These are phyloP conservation scores for Metschnikowia hibisci DNA, from an alignment of 805 yeast genomes.

Conservation along the genomic window DNA sequence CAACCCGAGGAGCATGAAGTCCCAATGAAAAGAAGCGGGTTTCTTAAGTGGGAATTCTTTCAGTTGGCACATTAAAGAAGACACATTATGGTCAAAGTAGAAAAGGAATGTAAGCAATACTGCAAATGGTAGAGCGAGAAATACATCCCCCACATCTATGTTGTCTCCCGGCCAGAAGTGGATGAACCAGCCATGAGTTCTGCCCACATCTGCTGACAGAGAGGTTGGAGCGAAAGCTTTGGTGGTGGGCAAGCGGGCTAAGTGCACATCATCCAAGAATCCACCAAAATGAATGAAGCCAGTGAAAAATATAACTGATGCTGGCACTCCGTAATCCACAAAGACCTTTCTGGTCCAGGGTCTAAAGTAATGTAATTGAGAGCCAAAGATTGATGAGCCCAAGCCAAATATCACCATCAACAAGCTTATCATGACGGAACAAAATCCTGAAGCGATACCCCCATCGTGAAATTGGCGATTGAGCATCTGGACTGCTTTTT, in stretches of 20 bases:
- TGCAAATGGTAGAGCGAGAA: conserved; percentile 91
- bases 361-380: conserved; percentile 56
- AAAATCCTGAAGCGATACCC: conserved; percentile 53
- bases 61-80: conserved; percentile 88
- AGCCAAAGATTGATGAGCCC: conserved; percentile 54
- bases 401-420: conserved; percentile 76
- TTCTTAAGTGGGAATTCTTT: conserved; percentile 75
- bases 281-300: conserved; percentile 94
- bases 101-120: conserved; percentile 76
- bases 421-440: conserved; percentile 69
- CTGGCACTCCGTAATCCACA: conserved; percentile 83
- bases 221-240: conserved; percentile 72
- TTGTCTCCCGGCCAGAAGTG: conserved; percentile 61
- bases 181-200: conserved; percentile 71
- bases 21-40: conserved; percentile 92
- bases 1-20: conserved; percentile 75
- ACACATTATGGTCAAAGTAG: conserved; percentile 93
- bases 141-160: conserved; percentile 68
- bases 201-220: conserved; percentile 19
- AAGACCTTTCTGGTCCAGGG: conserved; percentile 62
- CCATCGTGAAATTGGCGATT: conserved; percentile 57
- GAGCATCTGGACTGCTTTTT: conserved; percentile 85
- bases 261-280: conserved; percentile 48
- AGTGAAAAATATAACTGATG: conserved; percentile 81
- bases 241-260: conserved; percentile 66